Base-by-base conservation (phyloP, 2,329 filamentous ascomycete species). In the Curvularia hawaiiensis region DNA sequence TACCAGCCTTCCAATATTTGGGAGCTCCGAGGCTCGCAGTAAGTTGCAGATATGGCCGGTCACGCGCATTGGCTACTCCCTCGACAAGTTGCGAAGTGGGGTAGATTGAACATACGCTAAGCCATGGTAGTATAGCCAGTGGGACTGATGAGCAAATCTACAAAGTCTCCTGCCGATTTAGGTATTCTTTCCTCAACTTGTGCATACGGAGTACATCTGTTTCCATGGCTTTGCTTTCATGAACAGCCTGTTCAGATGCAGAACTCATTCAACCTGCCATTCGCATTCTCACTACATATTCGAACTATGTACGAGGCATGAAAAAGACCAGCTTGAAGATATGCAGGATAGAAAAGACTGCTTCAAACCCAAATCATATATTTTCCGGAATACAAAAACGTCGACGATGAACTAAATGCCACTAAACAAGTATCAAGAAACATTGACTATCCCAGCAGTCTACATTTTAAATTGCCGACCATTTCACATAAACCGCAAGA, bases 31-130 rank as follows among this genome's bases (percentile, higher is more conserved):
- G 20, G 20, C 16, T 45, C 31, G 35, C 24, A 20, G 20, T 22
- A 14, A 39, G 33, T 35, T 28, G 47, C 18, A 16, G 44, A 47
- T 22, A 33, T 4, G 12, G 18, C 18, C 44, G n/a, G 14, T 3
- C 11, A 47, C 6, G 18, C 28, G 30, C 18, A 47, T 33, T 33
- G 12, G 44, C 44, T 47, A 24, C 20, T 22, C 18, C 35, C 11
- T 47, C 44, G 18, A 22, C 12, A 44, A 40, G 26, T 46, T 22
- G 26, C 24, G 43, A 31, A 31, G 51, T 33, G 51, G 51, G 51
- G 51, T 48, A 33, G 44, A 31, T 41, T 47, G 43, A 24, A 26
- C 31, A 16, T 26, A 52, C 51, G 38, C 26, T 53, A 53, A 39
- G 30, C 38, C 28, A 33, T 50, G 22, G 14, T 7, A 22, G 28